Percentiles rank a stretch among this genome's conserved stretches.
phyloP scores from a whole-genome alignment of 1,284 basidiomycete genomes.

The Leccinum angustisporum region DNA sequence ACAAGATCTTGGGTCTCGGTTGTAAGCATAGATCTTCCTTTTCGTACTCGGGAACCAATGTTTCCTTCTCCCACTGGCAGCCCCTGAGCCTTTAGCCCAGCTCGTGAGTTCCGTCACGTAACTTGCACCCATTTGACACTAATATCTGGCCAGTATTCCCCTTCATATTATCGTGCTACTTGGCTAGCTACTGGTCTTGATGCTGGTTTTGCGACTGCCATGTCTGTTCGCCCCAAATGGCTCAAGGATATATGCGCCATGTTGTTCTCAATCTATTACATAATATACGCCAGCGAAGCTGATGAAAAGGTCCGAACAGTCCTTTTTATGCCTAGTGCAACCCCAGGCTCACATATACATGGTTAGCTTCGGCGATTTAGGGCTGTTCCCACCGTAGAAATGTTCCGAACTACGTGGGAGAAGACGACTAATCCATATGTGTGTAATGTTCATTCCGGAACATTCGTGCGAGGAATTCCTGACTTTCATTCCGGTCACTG shows the following conservation, averaged over 20 bases:
- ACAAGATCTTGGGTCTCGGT: constrained; percentile 83
- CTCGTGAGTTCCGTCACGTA: constrained; percentile 53
- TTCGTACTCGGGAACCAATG: not conserved
- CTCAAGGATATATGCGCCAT: constrained; percentile 84
- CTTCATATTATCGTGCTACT: constrained; percentile 94
- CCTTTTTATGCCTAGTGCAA: not conserved
- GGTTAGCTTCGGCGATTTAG: constrained; percentile 85
- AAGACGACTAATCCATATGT: constrained; percentile 94
- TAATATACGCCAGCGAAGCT: constrained; percentile 90
- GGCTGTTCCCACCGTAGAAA: constrained; percentile 92
- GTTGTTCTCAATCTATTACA: constrained; percentile 87
- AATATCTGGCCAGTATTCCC: constrained; percentile 66
- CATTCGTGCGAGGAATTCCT: constrained; percentile 26
- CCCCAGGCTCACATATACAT: constrained; percentile 1
- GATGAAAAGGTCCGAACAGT: constrained; percentile 79
- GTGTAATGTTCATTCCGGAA: constrained; percentile 45
- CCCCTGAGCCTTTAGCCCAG: constrained; percentile 89
- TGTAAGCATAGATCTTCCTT: constrained; percentile 49
- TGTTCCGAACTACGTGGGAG: constrained; percentile 95
- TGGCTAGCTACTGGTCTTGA: constrained; percentile 95
- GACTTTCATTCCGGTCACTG: constrained; percentile 8
- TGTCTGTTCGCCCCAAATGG: constrained; percentile 92
- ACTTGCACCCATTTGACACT: constrained; percentile 2
- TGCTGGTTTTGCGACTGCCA: constrained; percentile 94
- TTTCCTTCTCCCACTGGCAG: constrained; percentile 39